Conservation (phyloP, 2,329 filamentous ascomycete species). For the Teratosphaeria pseudoeucalypti region DNA sequence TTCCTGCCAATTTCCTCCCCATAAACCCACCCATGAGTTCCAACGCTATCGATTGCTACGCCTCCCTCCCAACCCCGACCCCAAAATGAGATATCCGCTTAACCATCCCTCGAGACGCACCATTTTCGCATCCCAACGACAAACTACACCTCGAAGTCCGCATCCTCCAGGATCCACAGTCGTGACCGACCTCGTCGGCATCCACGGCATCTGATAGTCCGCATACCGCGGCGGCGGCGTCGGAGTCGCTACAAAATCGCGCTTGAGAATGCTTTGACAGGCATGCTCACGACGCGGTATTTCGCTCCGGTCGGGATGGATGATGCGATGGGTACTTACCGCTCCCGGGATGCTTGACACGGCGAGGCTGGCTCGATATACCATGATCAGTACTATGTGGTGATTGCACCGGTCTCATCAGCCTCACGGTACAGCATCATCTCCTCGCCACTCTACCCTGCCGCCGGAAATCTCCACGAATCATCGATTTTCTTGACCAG, state of each 20-base stretch:
- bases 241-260: not conserved
- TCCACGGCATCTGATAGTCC: not conserved
- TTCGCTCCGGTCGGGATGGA: not conserved
- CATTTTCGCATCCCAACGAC: not conserved
- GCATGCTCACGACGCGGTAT: not conserved
- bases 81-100: too few species aligned
- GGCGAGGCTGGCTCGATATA: not conserved
- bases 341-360: not conserved
- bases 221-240: not conserved
- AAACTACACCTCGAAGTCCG: not conserved
- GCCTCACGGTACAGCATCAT: not conserved
- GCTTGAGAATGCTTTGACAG: not conserved
- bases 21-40: not conserved
- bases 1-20: not conserved
- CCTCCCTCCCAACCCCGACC: not conserved
- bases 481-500: too few species aligned
- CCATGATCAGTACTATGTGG: not conserved
- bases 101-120: too few species aligned
- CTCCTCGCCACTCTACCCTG: too few species aligned
- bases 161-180: not conserved
- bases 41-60: conserved; percentile 1
- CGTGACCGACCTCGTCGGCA: not conserved
- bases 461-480: too few species aligned
- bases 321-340: not conserved
- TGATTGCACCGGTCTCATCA: not conserved